phyloP scores from a whole-genome alignment of 306 rosid species.

The Oemleria cerasiformis region DNA sequence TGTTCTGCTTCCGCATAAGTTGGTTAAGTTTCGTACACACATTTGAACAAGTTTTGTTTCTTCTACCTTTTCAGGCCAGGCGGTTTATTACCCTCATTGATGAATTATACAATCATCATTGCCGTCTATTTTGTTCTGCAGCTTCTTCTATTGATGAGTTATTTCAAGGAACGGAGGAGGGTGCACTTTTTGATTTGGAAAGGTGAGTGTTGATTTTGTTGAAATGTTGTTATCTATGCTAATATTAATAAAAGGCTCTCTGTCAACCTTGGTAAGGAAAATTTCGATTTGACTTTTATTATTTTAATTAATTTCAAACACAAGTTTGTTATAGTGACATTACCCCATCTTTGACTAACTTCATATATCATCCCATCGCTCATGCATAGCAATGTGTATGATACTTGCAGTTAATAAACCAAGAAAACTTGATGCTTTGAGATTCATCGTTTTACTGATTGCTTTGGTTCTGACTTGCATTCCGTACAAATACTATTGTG shows the following conservation, averaged over 20 bases:
- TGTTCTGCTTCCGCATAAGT: neutral
- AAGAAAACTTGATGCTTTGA: neutral
- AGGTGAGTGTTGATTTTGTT: conserved; percentile 49
- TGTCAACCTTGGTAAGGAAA: neutral
- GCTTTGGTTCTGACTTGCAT: neutral
- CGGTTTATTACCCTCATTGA: conserved; percentile 89
- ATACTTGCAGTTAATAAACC: neutral
- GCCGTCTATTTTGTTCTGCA: conserved; percentile 72
- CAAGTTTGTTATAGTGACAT: too few species aligned
- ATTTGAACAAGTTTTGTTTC: conserved; percentile 7
- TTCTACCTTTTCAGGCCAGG: conserved; percentile 59
- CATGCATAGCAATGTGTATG: too few species aligned
- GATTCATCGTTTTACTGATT: neutral
- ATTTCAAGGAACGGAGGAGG: conserved; percentile 96
- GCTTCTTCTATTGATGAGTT: conserved; percentile 82
- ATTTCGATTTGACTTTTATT: too few species aligned
- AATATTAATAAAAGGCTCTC: neutral
- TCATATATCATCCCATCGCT: too few species aligned
- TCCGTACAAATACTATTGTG: neutral
- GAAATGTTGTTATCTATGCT: neutral
- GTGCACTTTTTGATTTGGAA: conserved; percentile 89
- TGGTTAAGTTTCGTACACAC: conserved; percentile 8
- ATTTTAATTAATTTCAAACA: too few species aligned
- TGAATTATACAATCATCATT: conserved; percentile 91
- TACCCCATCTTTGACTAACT: too few species aligned